Conservation (phyloP, 345 rosid genomes). For the Aurinia saxatilis region DNA sequence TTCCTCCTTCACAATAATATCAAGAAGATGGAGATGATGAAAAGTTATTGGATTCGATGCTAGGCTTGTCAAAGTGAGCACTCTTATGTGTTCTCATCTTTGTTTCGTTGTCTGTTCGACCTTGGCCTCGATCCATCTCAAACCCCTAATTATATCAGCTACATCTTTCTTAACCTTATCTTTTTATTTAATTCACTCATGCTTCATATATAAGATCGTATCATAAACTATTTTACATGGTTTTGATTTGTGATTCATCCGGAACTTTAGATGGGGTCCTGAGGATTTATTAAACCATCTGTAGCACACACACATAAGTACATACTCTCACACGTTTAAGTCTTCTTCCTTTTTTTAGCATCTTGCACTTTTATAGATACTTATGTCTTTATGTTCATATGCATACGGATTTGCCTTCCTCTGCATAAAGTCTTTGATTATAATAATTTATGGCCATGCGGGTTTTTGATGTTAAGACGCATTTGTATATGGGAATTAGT, state of each 20-base stretch:
- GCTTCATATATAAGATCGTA: not conserved
- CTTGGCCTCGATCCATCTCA: constrained; percentile 15
- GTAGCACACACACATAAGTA: not conserved
- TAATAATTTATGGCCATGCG: not conserved
- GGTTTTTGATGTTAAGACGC: not conserved
- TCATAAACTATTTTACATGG: not conserved
- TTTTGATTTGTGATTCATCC: not conserved
- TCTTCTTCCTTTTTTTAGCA: not conserved
- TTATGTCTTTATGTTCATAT: not conserved
- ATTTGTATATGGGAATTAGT: not conserved
- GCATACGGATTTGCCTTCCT: not conserved
- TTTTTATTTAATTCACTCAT: not conserved
- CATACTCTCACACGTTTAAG: not conserved
- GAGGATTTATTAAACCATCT: not conserved
- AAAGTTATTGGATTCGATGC: constrained; percentile 28
- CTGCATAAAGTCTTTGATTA: not conserved
- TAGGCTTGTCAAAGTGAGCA: constrained; percentile 31
- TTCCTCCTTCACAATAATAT: constrained; percentile 3
- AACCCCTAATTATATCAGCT: not conserved
- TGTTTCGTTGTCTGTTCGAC: constrained; percentile 39
- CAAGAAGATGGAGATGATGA: constrained; percentile 17
- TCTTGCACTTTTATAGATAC: too few species aligned
- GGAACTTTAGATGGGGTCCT: not conserved
- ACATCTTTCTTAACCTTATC: not conserved
- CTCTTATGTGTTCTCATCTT: constrained; percentile 28